Conservation (phyloP, 176 grass and related monocot species). For the Oryza punctata region DNA sequence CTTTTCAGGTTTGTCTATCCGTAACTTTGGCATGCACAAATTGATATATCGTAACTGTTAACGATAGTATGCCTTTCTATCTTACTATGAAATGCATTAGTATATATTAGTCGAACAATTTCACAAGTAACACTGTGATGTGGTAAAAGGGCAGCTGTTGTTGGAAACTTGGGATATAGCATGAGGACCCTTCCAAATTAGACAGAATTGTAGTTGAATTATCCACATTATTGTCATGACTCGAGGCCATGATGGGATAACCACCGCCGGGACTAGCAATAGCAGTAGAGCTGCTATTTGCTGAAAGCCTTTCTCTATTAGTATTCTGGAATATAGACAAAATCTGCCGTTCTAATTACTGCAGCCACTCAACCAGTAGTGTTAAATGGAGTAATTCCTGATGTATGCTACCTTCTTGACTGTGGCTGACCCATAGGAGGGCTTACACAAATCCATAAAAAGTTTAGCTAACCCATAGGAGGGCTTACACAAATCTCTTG, state of each 20-base stretch:
- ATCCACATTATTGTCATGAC: background rate
- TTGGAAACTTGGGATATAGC: background rate
- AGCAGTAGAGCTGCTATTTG: background rate
- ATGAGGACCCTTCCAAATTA: background rate
- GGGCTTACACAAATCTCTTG: constrained; percentile 1
- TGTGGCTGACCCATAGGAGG: background rate
- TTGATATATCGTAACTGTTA: background rate
- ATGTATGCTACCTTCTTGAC: background rate
- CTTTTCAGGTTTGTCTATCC: constrained; percentile 70
- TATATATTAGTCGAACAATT: background rate
- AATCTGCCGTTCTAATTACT: background rate
- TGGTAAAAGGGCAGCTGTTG: background rate
- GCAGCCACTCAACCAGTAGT: background rate
- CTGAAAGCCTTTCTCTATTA: background rate
- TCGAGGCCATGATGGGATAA: too few relatives aligned
- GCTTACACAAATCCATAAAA: constrained; percentile 8
- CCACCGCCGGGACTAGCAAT: background rate
- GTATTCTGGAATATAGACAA: background rate
- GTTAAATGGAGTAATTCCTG: background rate
- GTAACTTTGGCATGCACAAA: constrained; percentile 13
- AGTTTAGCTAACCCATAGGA: background rate
- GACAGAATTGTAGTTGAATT: background rate
- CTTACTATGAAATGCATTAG: background rate
- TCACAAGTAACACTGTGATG: background rate
- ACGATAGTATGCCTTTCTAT: background rate